Percentiles rank a stretch among this genome's conserved stretches.
Evolutionary conservation across 371 early-diverging fungal species (phyloP).

Genomic region (Caulochytrium protostelioides): DNA sequence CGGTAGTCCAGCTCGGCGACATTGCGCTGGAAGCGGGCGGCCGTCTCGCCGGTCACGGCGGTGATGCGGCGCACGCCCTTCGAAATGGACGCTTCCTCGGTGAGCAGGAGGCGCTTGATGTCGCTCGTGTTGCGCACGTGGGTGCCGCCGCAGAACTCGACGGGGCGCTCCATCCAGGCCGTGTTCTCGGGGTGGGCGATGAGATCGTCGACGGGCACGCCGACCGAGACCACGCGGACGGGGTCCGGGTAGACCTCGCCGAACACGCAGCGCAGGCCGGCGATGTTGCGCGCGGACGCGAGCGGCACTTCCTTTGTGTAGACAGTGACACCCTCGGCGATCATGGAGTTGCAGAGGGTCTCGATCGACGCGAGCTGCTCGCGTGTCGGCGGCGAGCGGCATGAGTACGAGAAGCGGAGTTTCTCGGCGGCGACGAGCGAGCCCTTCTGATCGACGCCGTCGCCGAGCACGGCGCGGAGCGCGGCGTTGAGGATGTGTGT

Average conservation of each 20-base stretch:
- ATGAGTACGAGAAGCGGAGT: slow-evolving; percentile 91
- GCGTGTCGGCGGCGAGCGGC: slow-evolving; percentile 55
- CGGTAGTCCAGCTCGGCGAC: slow-evolving; percentile 41
- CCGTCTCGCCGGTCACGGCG: slow-evolving; percentile 88
- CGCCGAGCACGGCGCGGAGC: slow-evolving; percentile 56
- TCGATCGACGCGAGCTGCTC: slow-evolving; percentile 68
- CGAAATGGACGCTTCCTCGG: slow-evolving; percentile 86
- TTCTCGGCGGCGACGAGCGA: slow-evolving; percentile 93
- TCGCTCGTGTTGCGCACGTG: slow-evolving; percentile 86
- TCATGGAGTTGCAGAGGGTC: slow-evolving; percentile 52
- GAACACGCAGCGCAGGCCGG: slow-evolving; percentile 84
- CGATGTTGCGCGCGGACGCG: slow-evolving; percentile 52
- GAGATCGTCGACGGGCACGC: slow-evolving; percentile 69
- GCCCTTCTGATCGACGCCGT: slow-evolving; percentile 82
- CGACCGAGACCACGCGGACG: slow-evolving; percentile 81
- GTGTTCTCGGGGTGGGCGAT: slow-evolving; percentile 55
- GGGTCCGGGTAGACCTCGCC: slow-evolving; percentile 94
- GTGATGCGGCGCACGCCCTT: slow-evolving; percentile 95
- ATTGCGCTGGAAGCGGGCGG: slow-evolving; percentile 34
- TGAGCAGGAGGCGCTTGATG: slow-evolving; percentile 67
- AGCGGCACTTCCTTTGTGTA: slow-evolving; percentile 72
- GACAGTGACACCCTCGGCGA: slow-evolving; percentile 50
- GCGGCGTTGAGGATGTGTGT: slow-evolving; percentile 97
- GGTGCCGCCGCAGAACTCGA: slow-evolving; percentile 97
- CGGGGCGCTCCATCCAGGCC: slow-evolving; percentile 54